Evolutionary conservation across 2,329 filamentous ascomycete species (phyloP).

Genomic region (Fusarium neocosmosporiellum): DNA sequence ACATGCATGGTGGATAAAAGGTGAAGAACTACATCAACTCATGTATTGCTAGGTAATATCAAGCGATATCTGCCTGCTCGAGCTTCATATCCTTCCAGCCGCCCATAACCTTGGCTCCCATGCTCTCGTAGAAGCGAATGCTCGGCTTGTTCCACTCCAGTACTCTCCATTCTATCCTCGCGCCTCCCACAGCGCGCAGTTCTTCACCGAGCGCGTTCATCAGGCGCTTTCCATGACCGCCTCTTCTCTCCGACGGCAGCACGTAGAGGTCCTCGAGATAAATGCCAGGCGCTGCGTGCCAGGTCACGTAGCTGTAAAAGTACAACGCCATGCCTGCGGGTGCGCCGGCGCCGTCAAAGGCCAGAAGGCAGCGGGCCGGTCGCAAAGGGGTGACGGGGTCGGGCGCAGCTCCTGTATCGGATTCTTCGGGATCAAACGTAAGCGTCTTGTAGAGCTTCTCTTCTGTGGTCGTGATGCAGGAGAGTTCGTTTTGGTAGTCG

Average conservation of each 20-base stretch:
- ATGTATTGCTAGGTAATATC: too few species aligned
- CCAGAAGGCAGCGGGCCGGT: background rate
- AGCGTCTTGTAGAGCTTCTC: background rate
- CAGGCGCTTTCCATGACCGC: background rate
- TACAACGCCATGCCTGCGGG: conserved; percentile 7
- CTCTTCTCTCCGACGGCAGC: background rate
- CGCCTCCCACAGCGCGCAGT: background rate
- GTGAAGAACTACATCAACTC: too few species aligned
- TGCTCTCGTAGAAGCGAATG: background rate
- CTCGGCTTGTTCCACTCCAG: background rate
- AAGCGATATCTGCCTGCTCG: too few species aligned
- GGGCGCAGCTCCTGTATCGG: background rate
- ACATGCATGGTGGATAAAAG: too few species aligned
- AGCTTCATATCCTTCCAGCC: background rate
- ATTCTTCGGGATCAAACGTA: background rate
- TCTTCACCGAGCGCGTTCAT: background rate
- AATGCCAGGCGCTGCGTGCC: conserved; percentile 2
- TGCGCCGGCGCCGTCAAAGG: background rate
- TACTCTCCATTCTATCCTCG: background rate
- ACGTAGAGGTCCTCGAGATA: conserved; percentile 8
- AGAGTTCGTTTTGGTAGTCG: background rate
- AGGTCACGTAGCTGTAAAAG: conserved; percentile 4
- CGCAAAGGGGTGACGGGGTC: background rate
- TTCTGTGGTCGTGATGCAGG: background rate
- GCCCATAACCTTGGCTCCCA: background rate